These are phyloP conservation scores for Fusarium lateritium DNA, from an alignment of 2,329 filamentous ascomycete species.

Conservation along the genomic window DNA sequence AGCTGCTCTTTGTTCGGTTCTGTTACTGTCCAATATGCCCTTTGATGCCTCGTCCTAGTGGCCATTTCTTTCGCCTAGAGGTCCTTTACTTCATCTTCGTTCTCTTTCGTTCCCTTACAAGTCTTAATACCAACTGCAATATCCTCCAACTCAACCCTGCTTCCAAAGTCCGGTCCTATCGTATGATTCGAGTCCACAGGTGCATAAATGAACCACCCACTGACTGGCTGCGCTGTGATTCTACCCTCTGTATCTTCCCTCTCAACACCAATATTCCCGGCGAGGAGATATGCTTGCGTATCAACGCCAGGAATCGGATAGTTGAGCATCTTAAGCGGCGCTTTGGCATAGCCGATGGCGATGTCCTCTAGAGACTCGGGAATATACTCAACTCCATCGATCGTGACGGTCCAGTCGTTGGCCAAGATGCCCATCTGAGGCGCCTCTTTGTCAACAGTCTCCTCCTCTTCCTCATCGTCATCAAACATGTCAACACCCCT, in stretches of 20 bases:
- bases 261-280: conserved; percentile 57
- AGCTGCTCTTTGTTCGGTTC: neutral
- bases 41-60: neutral
- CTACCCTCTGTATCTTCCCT: conserved; percentile 37
- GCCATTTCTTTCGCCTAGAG: neutral
- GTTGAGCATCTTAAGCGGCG: conserved; percentile 57
- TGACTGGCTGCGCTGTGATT: conserved; percentile 54
- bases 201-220: conserved; percentile 59
- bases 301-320: conserved; percentile 45
- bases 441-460: neutral
- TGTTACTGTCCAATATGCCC: neutral
- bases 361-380: conserved; percentile 49
- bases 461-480: neutral
- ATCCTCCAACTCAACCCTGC: conserved; percentile 38
- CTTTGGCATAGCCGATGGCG: conserved; percentile 58
- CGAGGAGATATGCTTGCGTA: conserved; percentile 56
- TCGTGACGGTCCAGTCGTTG: conserved; percentile 29
- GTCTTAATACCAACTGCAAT: conserved; percentile 24
- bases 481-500: neutral
- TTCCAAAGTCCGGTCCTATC: conserved; percentile 38
- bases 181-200: conserved; percentile 51
- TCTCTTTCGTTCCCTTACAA: neutral
- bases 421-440: conserved; percentile 7
- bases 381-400: conserved; percentile 53
- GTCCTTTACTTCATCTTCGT: neutral